These are phyloP conservation scores for Sungouiozyma ichnusensis DNA, from an alignment of 805 yeast genomes.

Conservation along the genomic window DNA sequence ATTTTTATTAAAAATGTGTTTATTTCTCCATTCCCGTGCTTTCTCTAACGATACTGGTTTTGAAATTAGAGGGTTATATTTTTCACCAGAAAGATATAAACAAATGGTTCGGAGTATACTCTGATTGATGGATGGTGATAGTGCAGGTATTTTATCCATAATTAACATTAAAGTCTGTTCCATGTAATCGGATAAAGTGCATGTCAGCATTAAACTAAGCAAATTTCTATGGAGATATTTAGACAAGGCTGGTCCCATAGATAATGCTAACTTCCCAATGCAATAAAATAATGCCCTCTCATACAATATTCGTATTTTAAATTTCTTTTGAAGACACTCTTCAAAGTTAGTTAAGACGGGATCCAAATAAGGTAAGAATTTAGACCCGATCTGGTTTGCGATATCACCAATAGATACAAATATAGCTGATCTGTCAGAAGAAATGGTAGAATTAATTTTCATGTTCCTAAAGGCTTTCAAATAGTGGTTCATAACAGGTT, in stretches of 20 bases:
- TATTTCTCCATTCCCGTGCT: conserved; percentile 71
- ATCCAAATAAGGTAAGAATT: conserved; percentile 79
- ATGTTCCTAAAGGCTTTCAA: conserved; percentile 66
- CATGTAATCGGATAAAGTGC: conserved; percentile 78
- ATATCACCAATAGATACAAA: conserved; percentile 77
- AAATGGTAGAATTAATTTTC: conserved; percentile 27
- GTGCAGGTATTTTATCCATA: conserved; percentile 65
- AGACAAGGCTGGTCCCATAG: conserved; percentile 88
- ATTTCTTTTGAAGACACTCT: conserved; percentile 53
- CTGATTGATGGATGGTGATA: conserved; percentile 62
- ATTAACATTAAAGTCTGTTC: conserved; percentile 62
- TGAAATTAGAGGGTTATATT: conserved; percentile 48
- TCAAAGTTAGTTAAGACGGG: conserved; percentile 75
- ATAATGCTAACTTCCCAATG: conserved; percentile 71
- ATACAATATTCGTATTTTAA: conserved; percentile 54
- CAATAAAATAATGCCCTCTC: conserved; percentile 86
- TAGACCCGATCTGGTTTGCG: conserved; percentile 62
- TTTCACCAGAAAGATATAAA: conserved; percentile 67
- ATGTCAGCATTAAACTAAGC: conserved; percentile 65
- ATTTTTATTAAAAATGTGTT: conserved; percentile 63
- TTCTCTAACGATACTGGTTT: conserved; percentile 47
- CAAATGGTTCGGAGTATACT: conserved; percentile 64
- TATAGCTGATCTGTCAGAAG: conserved; percentile 58
- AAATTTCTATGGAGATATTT: conserved; percentile 79
- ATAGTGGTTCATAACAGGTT: conserved; percentile 65